phyloP scores from a whole-genome alignment of 495 filamentous ascomycete species.

The Aspergillus funiculosus region DNA sequence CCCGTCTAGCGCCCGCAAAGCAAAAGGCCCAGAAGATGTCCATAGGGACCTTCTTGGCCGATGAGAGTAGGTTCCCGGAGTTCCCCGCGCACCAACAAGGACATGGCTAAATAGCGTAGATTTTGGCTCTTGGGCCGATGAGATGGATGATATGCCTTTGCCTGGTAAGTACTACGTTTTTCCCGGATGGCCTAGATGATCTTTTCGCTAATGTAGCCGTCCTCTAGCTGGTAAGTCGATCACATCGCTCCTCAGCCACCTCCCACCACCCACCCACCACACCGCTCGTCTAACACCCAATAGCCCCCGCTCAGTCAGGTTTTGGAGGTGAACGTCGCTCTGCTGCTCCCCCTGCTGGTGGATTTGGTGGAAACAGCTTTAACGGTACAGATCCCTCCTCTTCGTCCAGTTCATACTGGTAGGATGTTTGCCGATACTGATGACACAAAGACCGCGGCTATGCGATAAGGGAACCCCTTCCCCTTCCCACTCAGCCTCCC shows the following conservation, averaged over 20 bases:
- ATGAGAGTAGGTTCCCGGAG: slow-evolving; percentile 60
- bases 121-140: slow-evolving; percentile 94
- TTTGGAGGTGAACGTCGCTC: slow-evolving; percentile 45
- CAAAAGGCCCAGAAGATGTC: slow-evolving; percentile 89
- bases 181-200: slow-evolving; percentile 9
- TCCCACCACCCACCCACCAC: neutral
- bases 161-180: slow-evolving; percentile 51
- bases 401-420: slow-evolving; percentile 18
- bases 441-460: slow-evolving; percentile 52
- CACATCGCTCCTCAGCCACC: slow-evolving; percentile 1
- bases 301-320: slow-evolving; percentile 34
- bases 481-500: slow-evolving; percentile 83
- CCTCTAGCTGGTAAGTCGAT: slow-evolving; percentile 36
- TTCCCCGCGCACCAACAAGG: slow-evolving; percentile 16
- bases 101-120: slow-evolving; percentile 51
- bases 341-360: slow-evolving; percentile 35
- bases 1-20: slow-evolving; percentile 66
- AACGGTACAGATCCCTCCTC: slow-evolving; percentile 25
- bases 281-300: slow-evolving; percentile 19
- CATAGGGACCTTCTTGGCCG: slow-evolving; percentile 82
- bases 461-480: slow-evolving; percentile 70
- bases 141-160: slow-evolving; percentile 82
- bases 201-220: slow-evolving; percentile 17
- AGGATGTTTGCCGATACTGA: slow-evolving; percentile 3
- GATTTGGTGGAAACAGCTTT: slow-evolving; percentile 37